These are phyloP conservation scores for Claviceps purpurea DNA, from an alignment of 2,329 filamentous ascomycete species.

Conservation along the genomic window DNA sequence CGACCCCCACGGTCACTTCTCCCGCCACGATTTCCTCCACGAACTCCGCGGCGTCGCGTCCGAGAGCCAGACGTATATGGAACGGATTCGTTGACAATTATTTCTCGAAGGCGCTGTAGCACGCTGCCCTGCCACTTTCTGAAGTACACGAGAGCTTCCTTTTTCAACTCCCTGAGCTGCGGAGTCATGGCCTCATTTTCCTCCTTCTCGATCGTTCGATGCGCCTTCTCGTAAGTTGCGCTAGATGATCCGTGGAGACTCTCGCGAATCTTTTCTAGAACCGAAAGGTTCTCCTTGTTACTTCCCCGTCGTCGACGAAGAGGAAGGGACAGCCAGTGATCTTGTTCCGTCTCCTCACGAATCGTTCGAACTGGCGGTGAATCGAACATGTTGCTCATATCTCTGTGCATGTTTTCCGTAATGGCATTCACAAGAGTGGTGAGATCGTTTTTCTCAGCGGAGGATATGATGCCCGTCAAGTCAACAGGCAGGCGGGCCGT, in stretches of 20 bases:
- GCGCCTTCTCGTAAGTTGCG: conserved; percentile 14
- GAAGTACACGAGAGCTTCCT: conserved; percentile 56
- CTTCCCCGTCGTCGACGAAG: conserved; percentile 12
- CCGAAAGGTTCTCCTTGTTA: conserved; percentile 12
- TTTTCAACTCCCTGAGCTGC: conserved; percentile 51
- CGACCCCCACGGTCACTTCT: conserved; percentile 20
- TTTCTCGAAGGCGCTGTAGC: conserved; percentile 55
- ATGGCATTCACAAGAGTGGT: conserved; percentile 36
- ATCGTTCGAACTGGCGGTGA: conserved; percentile 24
- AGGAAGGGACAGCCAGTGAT: conserved; percentile 23
- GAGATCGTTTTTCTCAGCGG: conserved; percentile 38
- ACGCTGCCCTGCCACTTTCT: conserved; percentile 68
- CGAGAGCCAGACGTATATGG: conserved; percentile 13
- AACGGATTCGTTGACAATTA: conserved; percentile 36
- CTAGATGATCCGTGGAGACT: conserved; percentile 4
- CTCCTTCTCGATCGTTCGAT: conserved; percentile 18
- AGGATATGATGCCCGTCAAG: conserved; percentile 33
- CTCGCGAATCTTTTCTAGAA: conserved; percentile 4
- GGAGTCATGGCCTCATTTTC: conserved; percentile 24
- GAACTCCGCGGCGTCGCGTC: conserved; percentile 19
- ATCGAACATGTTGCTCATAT: conserved; percentile 40
- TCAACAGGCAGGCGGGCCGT: conserved; percentile 33
- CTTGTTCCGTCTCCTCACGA: conserved; percentile 16
- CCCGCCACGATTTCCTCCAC: conserved; percentile 11
- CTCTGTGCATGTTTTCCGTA: conserved; percentile 40